Conservation (phyloP, 1,284 basidiomycete genomes). For the Moesziomyces globuligerus region DNA sequence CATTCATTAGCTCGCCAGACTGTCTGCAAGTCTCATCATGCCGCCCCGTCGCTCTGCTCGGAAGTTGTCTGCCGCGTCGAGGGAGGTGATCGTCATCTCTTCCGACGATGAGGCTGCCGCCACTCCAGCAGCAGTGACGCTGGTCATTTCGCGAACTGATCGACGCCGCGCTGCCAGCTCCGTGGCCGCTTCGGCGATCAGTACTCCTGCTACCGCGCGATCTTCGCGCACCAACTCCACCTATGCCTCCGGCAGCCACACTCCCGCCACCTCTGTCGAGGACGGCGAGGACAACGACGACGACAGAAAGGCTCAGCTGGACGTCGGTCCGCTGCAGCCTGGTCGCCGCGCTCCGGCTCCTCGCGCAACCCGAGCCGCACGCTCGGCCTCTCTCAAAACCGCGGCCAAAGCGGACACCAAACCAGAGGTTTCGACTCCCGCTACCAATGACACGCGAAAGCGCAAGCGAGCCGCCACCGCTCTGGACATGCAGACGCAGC, state of each 20-base stretch:
- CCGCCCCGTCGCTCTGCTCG: slow-evolving; percentile 38
- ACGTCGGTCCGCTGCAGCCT: background rate
- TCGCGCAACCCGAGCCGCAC: slow-evolving; percentile 5
- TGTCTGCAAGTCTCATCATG: slow-evolving; percentile 4
- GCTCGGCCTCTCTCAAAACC: slow-evolving; percentile 24
- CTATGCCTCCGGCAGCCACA: slow-evolving; percentile 43
- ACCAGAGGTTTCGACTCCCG: background rate
- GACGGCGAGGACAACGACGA: slow-evolving; percentile 25
- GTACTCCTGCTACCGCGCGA: slow-evolving; percentile 28
- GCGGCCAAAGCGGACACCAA: slow-evolving; percentile 2
- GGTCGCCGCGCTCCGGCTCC: slow-evolving; percentile 5
- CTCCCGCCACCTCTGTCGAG: slow-evolving; percentile 45
- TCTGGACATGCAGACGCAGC: no score
- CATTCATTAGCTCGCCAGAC: background rate
- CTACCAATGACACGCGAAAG: slow-evolving; percentile 14
- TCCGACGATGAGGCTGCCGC: slow-evolving; percentile 20
- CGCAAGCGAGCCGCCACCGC: slow-evolving; percentile 13
- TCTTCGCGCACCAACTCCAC: slow-evolving; percentile 39
- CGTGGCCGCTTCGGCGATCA: slow-evolving; percentile 17
- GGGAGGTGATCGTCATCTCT: slow-evolving; percentile 29
- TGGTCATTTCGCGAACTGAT: background rate
- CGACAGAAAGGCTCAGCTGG: slow-evolving; percentile 8
- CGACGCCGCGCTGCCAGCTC: slow-evolving; percentile 24
- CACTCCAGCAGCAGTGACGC: background rate
- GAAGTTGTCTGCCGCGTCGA: slow-evolving; percentile 17